Percentiles rank a stretch among this genome's conserved stretches.
Conservation (phyloP, 805 yeast genomes). For the Saccharomycopsis fermentans region DNA sequence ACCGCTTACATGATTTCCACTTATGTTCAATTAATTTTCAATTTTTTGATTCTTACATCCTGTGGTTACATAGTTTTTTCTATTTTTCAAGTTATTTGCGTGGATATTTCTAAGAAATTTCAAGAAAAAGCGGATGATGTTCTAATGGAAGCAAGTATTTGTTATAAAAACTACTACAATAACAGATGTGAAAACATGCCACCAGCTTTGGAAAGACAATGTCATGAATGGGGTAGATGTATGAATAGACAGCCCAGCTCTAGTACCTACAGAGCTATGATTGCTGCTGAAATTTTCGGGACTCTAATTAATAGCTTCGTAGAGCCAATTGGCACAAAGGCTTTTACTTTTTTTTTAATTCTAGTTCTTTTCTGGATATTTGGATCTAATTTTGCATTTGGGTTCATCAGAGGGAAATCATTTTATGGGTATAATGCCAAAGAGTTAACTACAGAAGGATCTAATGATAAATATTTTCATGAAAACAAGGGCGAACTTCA, state of each 20-base stretch:
- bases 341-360: conserved; percentile 25
- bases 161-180: conserved; percentile 40
- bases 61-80: conserved; percentile 34
- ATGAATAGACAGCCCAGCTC: conserved; percentile 46
- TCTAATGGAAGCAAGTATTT: conserved; percentile 41
- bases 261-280: conserved; percentile 40
- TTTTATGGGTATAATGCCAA: conserved; percentile 24
- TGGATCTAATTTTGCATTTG: conserved; percentile 53
- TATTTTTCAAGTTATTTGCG: conserved; percentile 38
- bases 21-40: conserved; percentile 47
- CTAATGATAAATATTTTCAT: not conserved
- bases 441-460: not conserved
- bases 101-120: conserved; percentile 45
- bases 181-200: conserved; percentile 50
- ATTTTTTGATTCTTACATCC: conserved; percentile 36
- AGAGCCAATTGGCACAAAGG: conserved; percentile 58
- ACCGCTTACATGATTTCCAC: conserved; percentile 48
- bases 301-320: conserved; percentile 49
- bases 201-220: conserved; percentile 48
- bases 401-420: conserved; percentile 49
- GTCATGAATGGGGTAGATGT: conserved; percentile 56
- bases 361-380: conserved; percentile 34
- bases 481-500: not conserved
- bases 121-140: conserved; percentile 36
- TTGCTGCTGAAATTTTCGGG: conserved; percentile 57